phyloP scores from a whole-genome alignment of 805 yeast genomes.

The Nakazawaea holstii region DNA sequence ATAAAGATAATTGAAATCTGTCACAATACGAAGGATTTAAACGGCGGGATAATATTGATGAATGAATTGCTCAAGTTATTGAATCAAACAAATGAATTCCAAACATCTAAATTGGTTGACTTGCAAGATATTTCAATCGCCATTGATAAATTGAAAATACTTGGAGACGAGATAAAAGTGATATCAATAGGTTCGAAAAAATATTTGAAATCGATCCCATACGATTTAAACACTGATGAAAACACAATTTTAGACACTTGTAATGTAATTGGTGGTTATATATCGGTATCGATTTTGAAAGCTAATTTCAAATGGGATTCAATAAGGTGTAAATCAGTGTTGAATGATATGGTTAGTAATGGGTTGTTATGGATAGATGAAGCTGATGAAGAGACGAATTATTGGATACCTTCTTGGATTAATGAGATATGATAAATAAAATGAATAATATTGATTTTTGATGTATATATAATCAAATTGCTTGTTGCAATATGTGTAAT shows the following conservation, averaged over 20 bases:
- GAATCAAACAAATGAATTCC: slow-evolving; percentile 20
- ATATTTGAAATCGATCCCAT: slow-evolving; percentile 60
- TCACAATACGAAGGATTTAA: slow-evolving; percentile 58
- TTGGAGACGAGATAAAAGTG: slow-evolving; percentile 72
- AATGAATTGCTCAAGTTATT: slow-evolving; percentile 40
- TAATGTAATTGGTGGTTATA: slow-evolving; percentile 64
- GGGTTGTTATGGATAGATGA: slow-evolving; percentile 87
- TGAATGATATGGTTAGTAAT: slow-evolving; percentile 74
- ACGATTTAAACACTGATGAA: slow-evolving; percentile 64
- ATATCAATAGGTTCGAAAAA: slow-evolving; percentile 50
- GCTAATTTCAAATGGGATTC: slow-evolving; percentile 78
- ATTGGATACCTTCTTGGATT: slow-evolving; percentile 79
- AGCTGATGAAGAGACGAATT: slow-evolving; percentile 41
- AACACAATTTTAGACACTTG: slow-evolving; percentile 68
- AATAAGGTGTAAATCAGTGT: slow-evolving; percentile 52
- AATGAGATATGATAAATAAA: slow-evolving; percentile 14
- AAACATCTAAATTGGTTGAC: slow-evolving; percentile 24
- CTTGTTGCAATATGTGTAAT: not conserved
- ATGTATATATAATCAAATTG: not conserved
- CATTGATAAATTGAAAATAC: slow-evolving; percentile 40
- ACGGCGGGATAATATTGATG: slow-evolving; percentile 77
- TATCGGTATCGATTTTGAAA: slow-evolving; percentile 52
- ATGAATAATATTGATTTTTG: not conserved
- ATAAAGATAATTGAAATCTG: slow-evolving; percentile 75
- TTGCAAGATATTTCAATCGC: slow-evolving; percentile 51